Conservation (phyloP, 73 alveolate genomes). For the Paramecium caudatum region DNA sequence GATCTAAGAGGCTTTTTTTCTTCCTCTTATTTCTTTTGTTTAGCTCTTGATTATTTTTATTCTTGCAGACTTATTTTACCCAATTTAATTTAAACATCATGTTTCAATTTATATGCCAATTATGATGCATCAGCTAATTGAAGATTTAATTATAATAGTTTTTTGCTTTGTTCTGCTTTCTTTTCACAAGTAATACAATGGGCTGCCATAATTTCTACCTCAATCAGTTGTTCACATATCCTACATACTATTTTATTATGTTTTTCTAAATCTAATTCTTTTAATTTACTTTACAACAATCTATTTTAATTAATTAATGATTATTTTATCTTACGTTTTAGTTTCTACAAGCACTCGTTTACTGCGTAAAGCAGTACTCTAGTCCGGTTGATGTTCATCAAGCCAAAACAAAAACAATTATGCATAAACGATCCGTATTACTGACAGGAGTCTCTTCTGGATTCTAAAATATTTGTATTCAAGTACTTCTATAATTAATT, state of each 20-base stretch:
- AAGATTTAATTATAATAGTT: conserved; percentile 38
- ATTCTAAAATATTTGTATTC: neutral
- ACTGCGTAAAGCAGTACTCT: conserved; percentile 8
- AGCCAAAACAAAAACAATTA: conserved; percentile 18
- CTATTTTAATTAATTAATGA: conserved; percentile 45
- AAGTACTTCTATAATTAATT: conserved; percentile 46
- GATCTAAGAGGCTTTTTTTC: conserved; percentile 51
- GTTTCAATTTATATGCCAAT: conserved; percentile 26
- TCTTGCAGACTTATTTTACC: conserved; percentile 21
- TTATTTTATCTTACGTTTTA: neutral
- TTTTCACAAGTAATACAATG: conserved; percentile 64
- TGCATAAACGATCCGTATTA: neutral
- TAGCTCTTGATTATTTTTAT: neutral
- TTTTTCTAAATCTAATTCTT: conserved; percentile 42
- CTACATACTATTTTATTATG: conserved; percentile 39
- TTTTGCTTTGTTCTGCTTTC: conserved; percentile 40
- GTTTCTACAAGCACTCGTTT: conserved; percentile 11
- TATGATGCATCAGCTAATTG: conserved; percentile 25
- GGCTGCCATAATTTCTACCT: conserved; percentile 49
- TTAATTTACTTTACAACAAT: conserved; percentile 35
- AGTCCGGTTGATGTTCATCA: conserved; percentile 23
- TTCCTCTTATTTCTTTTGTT: conserved; percentile 36
- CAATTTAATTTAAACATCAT: conserved; percentile 5
- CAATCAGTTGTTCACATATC: conserved; percentile 48
- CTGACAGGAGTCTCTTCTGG: conserved; percentile 24